A percentile compares a stretch with the other conserved stretches of the same genome.
Evolutionary conservation across 2,329 filamentous ascomycete species (phyloP).

Genomic region (Penicillium digitatum): DNA sequence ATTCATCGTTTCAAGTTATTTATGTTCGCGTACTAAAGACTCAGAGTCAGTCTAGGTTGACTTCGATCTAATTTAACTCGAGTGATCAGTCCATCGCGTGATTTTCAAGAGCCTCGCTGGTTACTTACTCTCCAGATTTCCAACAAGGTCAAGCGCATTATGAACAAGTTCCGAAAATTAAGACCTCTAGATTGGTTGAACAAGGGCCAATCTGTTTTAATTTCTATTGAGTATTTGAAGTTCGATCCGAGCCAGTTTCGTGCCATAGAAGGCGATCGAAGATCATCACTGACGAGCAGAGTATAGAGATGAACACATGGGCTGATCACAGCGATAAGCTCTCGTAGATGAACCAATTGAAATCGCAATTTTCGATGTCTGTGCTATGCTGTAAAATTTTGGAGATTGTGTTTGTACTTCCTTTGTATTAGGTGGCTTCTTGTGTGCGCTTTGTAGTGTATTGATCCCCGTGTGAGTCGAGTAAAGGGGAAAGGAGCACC

Average conservation of each 20-base stretch:
- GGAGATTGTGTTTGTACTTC: constrained; percentile 15
- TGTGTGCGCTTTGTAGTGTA: neutral
- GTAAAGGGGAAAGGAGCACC: constrained; percentile 24
- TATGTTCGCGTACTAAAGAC: too few species aligned
- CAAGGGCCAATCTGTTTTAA: constrained; percentile 22
- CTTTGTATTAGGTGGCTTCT: constrained; percentile 15
- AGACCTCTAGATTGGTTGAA: constrained; percentile 16
- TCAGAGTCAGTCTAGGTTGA: too few species aligned
- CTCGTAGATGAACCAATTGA: constrained; percentile 21
- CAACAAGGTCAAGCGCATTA: too few species aligned
- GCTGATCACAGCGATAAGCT: constrained; percentile 22
- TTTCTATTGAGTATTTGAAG: constrained; percentile 21
- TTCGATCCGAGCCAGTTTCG: constrained; percentile 18
- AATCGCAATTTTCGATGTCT: constrained; percentile 15
- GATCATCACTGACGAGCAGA: constrained; percentile 17
- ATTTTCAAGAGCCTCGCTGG: constrained; percentile 17
- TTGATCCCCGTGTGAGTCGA: constrained; percentile 9
- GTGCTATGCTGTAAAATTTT: constrained; percentile 17
- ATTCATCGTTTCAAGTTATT: too few species aligned
- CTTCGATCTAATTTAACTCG: neutral
- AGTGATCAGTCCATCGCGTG: constrained; percentile 21
- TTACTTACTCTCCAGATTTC: constrained; percentile 10
- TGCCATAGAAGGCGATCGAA: constrained; percentile 9
- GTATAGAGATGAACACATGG: constrained; percentile 23
- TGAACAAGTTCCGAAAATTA: constrained; percentile 8